Percentiles rank a stretch among this genome's conserved stretches.
phyloP scores from a whole-genome alignment of 2,329 filamentous ascomycete genomes.

The Trichoderma atroviride region DNA sequence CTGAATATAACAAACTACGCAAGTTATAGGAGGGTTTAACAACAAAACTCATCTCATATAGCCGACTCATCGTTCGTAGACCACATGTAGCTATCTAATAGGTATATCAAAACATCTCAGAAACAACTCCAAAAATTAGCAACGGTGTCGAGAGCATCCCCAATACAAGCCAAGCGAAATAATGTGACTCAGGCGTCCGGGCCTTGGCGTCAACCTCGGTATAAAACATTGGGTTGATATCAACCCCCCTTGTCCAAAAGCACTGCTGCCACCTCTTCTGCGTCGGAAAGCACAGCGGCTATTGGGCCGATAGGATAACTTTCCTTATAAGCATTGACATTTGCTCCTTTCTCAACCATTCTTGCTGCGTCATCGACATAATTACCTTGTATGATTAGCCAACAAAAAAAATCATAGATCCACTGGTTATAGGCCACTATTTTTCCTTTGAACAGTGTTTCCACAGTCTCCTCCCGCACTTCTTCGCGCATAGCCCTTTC shows the following conservation, averaged over 20 bases:
- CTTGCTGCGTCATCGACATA: background rate
- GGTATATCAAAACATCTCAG: background rate
- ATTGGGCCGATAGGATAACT: rapidly evolving
- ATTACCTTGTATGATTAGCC: background rate
- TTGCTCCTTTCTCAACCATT: background rate
- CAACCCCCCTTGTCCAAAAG: background rate
- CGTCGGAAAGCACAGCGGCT: background rate
- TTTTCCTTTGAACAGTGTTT: background rate
- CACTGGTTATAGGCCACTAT: background rate
- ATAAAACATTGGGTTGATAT: background rate
- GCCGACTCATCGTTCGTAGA: no score
- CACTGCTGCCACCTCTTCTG: background rate
- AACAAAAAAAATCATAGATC: background rate
- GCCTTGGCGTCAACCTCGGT: background rate
- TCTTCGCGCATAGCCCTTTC: background rate
- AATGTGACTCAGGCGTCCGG: background rate
- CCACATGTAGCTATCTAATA: no score
- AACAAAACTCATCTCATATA: no score
- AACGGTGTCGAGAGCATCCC: background rate
- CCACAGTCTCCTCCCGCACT: background rate
- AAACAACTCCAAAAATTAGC: background rate
- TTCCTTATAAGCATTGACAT: background rate
- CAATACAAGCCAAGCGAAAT: background rate
- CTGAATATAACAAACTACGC: no score
- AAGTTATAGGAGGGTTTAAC: no score